These are phyloP conservation scores for Cudoniella acicularis DNA, from an alignment of 495 filamentous ascomycete species.

Conservation along the genomic window DNA sequence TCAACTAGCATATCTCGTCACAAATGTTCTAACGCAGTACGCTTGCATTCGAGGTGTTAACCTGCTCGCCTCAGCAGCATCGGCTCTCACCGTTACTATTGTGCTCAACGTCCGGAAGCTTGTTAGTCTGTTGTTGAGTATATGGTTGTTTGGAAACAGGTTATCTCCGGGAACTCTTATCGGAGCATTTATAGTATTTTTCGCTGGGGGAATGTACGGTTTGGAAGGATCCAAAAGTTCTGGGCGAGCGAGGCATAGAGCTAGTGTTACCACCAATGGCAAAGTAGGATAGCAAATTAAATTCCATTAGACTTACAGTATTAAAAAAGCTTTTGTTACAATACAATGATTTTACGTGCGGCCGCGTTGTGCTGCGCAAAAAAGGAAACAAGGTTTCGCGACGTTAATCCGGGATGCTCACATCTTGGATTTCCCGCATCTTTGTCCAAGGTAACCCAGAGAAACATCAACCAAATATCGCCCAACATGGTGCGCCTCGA, in stretches of 20 bases:
- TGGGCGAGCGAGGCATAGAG: conserved; percentile 21
- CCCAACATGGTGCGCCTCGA: neutral
- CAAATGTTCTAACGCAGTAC: conserved; percentile 91
- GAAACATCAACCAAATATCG: neutral
- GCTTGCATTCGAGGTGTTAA: conserved; percentile 94
- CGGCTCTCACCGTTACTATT: conserved; percentile 92
- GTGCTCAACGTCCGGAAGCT: conserved; percentile 94
- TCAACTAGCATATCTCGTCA: conserved; percentile 64
- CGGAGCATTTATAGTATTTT: conserved; percentile 82
- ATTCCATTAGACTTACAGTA: too few species aligned
- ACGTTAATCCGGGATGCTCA: too few species aligned
- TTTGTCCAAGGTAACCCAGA: too few species aligned
- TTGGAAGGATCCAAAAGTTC: conserved; percentile 52
- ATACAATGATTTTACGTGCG: neutral
- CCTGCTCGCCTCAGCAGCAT: conserved; percentile 75
- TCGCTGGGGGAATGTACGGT: conserved; percentile 83
- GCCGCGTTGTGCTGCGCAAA: neutral
- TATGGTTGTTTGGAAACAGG: conserved; percentile 87
- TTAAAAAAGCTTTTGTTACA: neutral
- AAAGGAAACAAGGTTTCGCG: neutral
- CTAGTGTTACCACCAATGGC: conserved; percentile 21
- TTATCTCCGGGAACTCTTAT: conserved; percentile 69
- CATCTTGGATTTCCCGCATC: neutral
- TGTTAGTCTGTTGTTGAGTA: conserved; percentile 84
- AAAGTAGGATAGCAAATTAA: conserved; percentile 25